phyloP scores from a whole-genome alignment of 1,284 basidiomycete genomes.

The Cutaneotrichosporon curvatum region DNA sequence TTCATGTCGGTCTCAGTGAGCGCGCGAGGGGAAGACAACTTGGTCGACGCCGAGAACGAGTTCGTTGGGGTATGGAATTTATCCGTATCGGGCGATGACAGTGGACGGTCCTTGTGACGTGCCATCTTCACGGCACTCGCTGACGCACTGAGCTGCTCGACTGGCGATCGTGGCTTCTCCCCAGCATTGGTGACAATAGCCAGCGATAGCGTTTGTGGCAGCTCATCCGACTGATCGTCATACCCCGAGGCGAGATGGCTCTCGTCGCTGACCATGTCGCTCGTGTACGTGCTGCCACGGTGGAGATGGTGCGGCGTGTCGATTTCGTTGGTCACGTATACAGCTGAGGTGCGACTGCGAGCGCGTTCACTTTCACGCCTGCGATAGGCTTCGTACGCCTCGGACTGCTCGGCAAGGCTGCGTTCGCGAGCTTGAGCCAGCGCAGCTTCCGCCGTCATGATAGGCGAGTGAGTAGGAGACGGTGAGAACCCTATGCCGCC shows the following conservation, averaged over 20 bases:
- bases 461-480: constrained; percentile 7
- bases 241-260: neutral
- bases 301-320: too few species aligned
- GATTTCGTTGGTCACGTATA: constrained; percentile 1
- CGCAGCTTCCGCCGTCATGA: constrained; percentile 21
- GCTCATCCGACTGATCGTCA: constrained; percentile 1
- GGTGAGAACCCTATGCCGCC: constrained; percentile 19
- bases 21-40: too few species aligned
- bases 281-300: too few species aligned
- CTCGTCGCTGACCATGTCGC: constrained; percentile 2
- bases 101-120: too few species aligned
- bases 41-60: too few species aligned
- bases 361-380: constrained; percentile 10
- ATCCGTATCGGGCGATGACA: too few species aligned
- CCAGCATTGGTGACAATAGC: neutral
- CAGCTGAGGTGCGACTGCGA: neutral
- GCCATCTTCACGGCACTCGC: constrained; percentile 4
- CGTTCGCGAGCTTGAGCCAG: constrained; percentile 22
- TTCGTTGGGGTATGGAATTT: too few species aligned
- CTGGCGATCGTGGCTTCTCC: neutral
- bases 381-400: constrained; percentile 29
- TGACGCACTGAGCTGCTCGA: constrained; percentile 7
- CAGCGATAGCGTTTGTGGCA: constrained; percentile 1
- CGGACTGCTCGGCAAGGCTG: constrained; percentile 22
- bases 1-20: too few species aligned